These are phyloP conservation scores for Francoa sonchifolia DNA, from an alignment of 441 rosid genomes.

Conservation along the genomic window DNA sequence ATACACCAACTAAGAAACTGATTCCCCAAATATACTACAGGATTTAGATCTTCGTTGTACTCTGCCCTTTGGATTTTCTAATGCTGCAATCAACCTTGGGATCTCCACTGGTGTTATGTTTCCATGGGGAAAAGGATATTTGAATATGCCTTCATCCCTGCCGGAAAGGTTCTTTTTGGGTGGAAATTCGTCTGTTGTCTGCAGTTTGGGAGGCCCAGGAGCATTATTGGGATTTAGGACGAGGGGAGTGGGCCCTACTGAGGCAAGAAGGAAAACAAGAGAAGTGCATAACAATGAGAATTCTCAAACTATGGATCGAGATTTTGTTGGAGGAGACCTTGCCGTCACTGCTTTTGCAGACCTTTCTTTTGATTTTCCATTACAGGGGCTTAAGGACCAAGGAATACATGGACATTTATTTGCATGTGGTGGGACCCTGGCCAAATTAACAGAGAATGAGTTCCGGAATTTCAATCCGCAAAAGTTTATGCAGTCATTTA, in stretches of 20 bases:
- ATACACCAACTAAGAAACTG: too few species aligned
- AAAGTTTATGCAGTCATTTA: constrained; percentile 43
- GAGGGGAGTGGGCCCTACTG: constrained; percentile 67
- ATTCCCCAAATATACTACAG: too few species aligned
- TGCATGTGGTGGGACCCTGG: constrained; percentile 68
- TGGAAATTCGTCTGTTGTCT: constrained; percentile 72
- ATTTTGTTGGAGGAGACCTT: constrained; percentile 82
- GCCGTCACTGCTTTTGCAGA: constrained; percentile 77
- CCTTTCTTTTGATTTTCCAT: constrained; percentile 79
- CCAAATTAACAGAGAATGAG: constrained; percentile 57
- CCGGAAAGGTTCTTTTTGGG: constrained; percentile 90
- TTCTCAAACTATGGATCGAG: constrained; percentile 34
- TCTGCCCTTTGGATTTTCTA: constrained; percentile 61
- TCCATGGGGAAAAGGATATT: constrained; percentile 70
- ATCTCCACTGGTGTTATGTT: constrained; percentile 55
- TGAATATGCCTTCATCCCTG: constrained; percentile 34
- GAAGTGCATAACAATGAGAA: constrained; percentile 20
- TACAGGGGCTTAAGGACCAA: constrained; percentile 60
- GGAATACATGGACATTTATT: constrained; percentile 82
- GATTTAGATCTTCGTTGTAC: constrained; percentile 76
- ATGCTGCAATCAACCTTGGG: constrained; percentile 66
- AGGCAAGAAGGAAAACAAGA: constrained; percentile 43
- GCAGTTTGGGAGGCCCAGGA: constrained; percentile 67
- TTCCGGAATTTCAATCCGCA: constrained; percentile 34
- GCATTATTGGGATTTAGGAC: constrained; percentile 70